Evolutionary conservation across 2,329 filamentous ascomycete species (phyloP).

Genomic region (Aspergillus sp.): DNA sequence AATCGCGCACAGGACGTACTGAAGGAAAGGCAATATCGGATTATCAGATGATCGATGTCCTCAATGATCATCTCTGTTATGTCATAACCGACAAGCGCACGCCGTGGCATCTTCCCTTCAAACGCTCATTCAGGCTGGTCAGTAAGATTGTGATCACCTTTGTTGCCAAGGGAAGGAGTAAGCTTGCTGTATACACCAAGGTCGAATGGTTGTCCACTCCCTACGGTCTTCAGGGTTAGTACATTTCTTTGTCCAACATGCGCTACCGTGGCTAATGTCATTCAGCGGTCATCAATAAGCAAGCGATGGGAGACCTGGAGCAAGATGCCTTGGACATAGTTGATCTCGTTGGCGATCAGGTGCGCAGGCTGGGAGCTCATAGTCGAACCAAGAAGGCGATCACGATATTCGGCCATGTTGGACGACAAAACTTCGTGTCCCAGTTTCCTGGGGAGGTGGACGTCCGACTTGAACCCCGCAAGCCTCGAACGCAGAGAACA

Average conservation of each 20-base stretch:
- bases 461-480: constrained; percentile 43
- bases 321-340: constrained; percentile 48
- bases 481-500: constrained; percentile 58
- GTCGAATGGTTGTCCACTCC: constrained; percentile 80
- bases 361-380: constrained; percentile 45
- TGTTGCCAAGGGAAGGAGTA: constrained; percentile 85
- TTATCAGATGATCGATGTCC: constrained; percentile 80
- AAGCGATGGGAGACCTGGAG: constrained; percentile 68
- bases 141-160: constrained; percentile 94
- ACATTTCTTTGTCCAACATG: neutral
- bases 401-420: constrained; percentile 48
- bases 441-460: constrained; percentile 36
- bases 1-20: constrained; percentile 37
- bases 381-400: constrained; percentile 49
- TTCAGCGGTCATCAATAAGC: constrained; percentile 53
- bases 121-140: constrained; percentile 73
- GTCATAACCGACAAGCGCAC: constrained; percentile 62
- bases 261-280: constrained; percentile 5
- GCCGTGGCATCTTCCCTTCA: constrained; percentile 82
- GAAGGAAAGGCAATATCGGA: constrained; percentile 67
- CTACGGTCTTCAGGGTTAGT: constrained; percentile 44
- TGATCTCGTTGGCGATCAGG: constrained; percentile 51
- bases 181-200: constrained; percentile 80
- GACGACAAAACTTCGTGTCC: constrained; percentile 40
- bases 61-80: constrained; percentile 72